These are phyloP conservation scores for Kingdonia uniflora DNA, from an alignment of 164 flowering plant species.

Conservation along the genomic window DNA sequence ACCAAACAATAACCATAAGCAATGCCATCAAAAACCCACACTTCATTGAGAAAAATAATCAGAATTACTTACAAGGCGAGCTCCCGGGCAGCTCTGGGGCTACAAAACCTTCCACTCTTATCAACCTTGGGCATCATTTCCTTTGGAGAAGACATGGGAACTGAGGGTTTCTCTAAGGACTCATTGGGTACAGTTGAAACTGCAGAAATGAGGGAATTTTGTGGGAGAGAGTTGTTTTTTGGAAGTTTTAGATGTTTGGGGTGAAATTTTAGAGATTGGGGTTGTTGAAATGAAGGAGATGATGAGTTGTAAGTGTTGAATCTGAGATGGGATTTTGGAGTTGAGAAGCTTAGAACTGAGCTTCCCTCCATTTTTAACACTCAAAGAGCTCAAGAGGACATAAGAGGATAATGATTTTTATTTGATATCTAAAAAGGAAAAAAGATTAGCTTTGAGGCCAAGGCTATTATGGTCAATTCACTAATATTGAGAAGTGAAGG, in stretches of 20 bases:
- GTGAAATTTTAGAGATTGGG: constrained; percentile 8
- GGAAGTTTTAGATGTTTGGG: constrained; percentile 1
- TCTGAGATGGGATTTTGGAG: constrained; percentile 12
- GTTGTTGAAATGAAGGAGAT: constrained; percentile 4
- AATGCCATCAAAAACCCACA: background rate
- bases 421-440: too few species aligned
- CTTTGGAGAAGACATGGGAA: constrained; percentile 13
- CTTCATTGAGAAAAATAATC: background rate
- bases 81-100: constrained; percentile 93
- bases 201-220: constrained; percentile 19
- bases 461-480: too few species aligned
- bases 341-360: constrained; percentile 16
- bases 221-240: constrained; percentile 6
- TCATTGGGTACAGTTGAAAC: constrained; percentile 18
- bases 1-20: constrained; percentile 1
- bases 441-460: too few species aligned
- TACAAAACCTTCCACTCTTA: constrained; percentile 78
- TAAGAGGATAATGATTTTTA: too few species aligned
- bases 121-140: constrained; percentile 53
- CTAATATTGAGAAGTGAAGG: too few species aligned
- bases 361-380: constrained; percentile 17
- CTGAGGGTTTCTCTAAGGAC: constrained; percentile 14
- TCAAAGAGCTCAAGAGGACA: background rate
- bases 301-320: background rate
- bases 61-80: constrained; percentile 52